phyloP scores from a whole-genome alignment of 2,329 filamentous ascomycete species.

The Blastomyces emzantsi region DNA sequence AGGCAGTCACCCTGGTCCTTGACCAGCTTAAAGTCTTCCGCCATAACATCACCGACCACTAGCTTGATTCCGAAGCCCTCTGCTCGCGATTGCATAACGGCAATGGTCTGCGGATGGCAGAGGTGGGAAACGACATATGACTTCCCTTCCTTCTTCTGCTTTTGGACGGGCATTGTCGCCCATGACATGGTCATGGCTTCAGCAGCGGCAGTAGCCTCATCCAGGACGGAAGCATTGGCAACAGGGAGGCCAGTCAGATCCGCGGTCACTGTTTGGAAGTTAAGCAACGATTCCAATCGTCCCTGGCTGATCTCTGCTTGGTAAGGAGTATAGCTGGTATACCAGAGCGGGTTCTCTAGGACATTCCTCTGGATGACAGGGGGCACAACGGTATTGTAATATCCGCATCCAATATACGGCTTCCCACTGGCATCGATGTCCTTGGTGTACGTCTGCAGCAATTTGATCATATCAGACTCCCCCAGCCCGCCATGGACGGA shows the following conservation, averaged over 20 bases:
- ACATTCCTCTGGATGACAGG: slow-evolving; percentile 89
- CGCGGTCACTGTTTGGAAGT: slow-evolving; percentile 88
- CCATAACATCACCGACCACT: slow-evolving; percentile 60
- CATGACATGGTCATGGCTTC: slow-evolving; percentile 94
- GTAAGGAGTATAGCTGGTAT: slow-evolving; percentile 96
- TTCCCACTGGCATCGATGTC: slow-evolving; percentile 55
- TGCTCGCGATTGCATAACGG: slow-evolving; percentile 74
- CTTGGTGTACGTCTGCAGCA: slow-evolving; percentile 34
- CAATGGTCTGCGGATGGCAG: slow-evolving; percentile 76
- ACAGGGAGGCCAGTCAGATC: slow-evolving; percentile 82
- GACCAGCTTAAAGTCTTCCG: slow-evolving; percentile 55
- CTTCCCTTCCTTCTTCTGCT: slow-evolving; percentile 66
- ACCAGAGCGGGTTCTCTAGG: slow-evolving; percentile 90
- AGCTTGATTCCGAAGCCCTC: slow-evolving; percentile 86
- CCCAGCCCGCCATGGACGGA: slow-evolving; percentile 39
- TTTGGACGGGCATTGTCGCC: slow-evolving; percentile 60
- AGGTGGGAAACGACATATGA: slow-evolving; percentile 74
- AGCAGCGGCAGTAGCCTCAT: slow-evolving; percentile 84
- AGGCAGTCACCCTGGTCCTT: slow-evolving; percentile 70
- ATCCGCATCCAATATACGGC: slow-evolving; percentile 74
- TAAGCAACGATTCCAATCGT: slow-evolving; percentile 79
- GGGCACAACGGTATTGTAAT: slow-evolving; percentile 78
- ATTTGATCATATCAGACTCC: slow-evolving; percentile 36
- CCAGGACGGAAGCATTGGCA: slow-evolving; percentile 81
- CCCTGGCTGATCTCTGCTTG: slow-evolving; percentile 97